A percentile compares a stretch with the other conserved stretches of the same genome.
These are phyloP conservation scores for Leccinum subtestaceum DNA, from an alignment of 768 basidiomycete genomes.

Conservation along the genomic window DNA sequence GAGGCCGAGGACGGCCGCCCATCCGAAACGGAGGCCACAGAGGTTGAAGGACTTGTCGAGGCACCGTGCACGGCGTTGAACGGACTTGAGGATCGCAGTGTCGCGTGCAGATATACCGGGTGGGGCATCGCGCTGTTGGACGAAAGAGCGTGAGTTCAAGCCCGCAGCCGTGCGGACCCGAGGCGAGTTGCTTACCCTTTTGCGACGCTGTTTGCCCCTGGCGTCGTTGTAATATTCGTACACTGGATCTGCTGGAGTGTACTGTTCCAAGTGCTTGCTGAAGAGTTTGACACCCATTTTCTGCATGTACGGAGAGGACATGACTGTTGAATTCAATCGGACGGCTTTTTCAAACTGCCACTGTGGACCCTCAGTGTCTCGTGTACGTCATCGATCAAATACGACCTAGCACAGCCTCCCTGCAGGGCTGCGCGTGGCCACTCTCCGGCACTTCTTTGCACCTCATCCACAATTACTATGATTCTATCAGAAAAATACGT, in stretches of 20 bases:
- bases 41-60: conserved; percentile 85
- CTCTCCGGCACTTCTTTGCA: neutral
- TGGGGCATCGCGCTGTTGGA: conserved; percentile 61
- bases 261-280: conserved; percentile 59
- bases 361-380: neutral
- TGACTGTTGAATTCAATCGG: conserved; percentile 1
- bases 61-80: conserved; percentile 76
- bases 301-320: conserved; percentile 29
- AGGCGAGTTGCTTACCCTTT: conserved; percentile 31
- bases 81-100: conserved; percentile 65
- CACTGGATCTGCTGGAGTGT: conserved; percentile 69
- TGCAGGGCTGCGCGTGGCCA: neutral
- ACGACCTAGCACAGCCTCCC: neutral
- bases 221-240: conserved; percentile 47
- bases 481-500: conserved; percentile 60
- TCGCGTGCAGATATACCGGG: conserved; percentile 78
- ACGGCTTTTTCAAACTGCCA: neutral
- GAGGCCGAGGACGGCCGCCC: conserved; percentile 78
- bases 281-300: conserved; percentile 62
- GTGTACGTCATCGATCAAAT: conserved; percentile 13
- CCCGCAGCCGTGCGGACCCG: conserved; percentile 1
- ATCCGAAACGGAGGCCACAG: conserved; percentile 82
- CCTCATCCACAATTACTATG: conserved; percentile 11
- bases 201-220: conserved; percentile 30
- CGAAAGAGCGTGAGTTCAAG: conserved; percentile 6